Base-by-base conservation (phyloP, 495 filamentous ascomycete species). In the Xylaria castorea region DNA sequence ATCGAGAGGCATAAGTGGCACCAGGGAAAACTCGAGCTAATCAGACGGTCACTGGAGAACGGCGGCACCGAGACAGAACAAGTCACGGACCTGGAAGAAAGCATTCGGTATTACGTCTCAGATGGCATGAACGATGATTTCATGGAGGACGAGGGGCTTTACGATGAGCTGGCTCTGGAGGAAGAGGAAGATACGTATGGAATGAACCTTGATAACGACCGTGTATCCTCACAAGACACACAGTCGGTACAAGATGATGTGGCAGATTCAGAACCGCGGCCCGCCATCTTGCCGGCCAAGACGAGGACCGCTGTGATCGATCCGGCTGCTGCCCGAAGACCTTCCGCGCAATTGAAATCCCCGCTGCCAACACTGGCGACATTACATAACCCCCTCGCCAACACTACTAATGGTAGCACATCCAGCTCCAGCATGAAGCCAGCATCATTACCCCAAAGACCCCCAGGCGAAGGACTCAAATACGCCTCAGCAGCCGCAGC, bases 1-100 rank as follows among this genome's bases (percentile, higher is more conserved):
- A 92, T 93, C 77, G 97, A 99, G 80, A 90, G 93, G 71, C 95
- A 98, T 85, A 98, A 97, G 82, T 98, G 93, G 92, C 97, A 99
- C 78, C 91, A 95, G 75, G 89, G 90, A 71, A 97, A 97, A 80
- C 86, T 99, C 73, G 96, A 99, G 82, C 87, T 98, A 58, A 90
- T 98, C 68, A 87, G 93, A 75, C 92, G 96, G 71, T 92, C 94
- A 38, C 84, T 99, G 69, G 94, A 97, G 75, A 99, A 99, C 81
- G 95, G 94, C 61, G 92, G 92, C 73, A 87, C 98, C 72, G 97
- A 99, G 61, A 85, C 89, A 22, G 92, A 93, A 20, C 90, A 94
- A 76, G 97, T 99, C 58, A 89, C 89, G 57, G 93, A 94, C 25
- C 80, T 97, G 22, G 93, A 97, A 81, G 97, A 98, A 71, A 90